Evolutionary conservation across 495 filamentous ascomycete species (phyloP).

Genomic region (Penicillium paxilli): DNA sequence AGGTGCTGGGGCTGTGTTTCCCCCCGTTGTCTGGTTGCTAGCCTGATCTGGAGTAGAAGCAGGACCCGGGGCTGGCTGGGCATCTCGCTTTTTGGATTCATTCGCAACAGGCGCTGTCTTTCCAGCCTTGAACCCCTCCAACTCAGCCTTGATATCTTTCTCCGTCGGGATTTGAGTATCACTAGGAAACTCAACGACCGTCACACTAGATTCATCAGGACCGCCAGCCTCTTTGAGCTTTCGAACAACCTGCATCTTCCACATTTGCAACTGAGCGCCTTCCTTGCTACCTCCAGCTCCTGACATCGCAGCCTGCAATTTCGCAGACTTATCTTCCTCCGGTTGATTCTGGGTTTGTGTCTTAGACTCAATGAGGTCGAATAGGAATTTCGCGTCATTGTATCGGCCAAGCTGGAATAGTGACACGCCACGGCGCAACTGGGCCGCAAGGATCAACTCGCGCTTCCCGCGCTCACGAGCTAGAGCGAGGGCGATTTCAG

Average conservation of each 20-base stretch:
- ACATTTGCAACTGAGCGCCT: slow-evolving; percentile 55
- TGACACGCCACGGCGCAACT: slow-evolving; percentile 77
- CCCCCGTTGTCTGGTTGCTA: not conserved
- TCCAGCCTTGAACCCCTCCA: slow-evolving; percentile 28
- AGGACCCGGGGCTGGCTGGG: not conserved
- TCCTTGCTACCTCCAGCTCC: slow-evolving; percentile 50
- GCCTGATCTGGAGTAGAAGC: not conserved
- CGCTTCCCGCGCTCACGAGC: slow-evolving; percentile 74
- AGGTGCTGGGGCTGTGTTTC: not conserved
- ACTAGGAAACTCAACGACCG: slow-evolving; percentile 61
- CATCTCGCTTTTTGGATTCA: slow-evolving; percentile 2
- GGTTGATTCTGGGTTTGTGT: slow-evolving; percentile 52
- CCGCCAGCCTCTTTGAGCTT: slow-evolving; percentile 55
- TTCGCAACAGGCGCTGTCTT: slow-evolving; percentile 14
- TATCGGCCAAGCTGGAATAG: slow-evolving; percentile 69
- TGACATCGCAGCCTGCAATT: slow-evolving; percentile 33
- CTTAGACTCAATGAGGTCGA: slow-evolving; percentile 64
- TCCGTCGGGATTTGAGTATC: slow-evolving; percentile 50
- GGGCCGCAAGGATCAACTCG: slow-evolving; percentile 75
- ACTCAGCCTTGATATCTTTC: slow-evolving; percentile 35
- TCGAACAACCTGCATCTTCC: slow-evolving; percentile 57
- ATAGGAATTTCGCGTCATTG: slow-evolving; percentile 74
- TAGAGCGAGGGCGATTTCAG: slow-evolving; percentile 70
- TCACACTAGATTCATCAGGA: slow-evolving; percentile 59
- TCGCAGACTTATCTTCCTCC: slow-evolving; percentile 39